These are phyloP conservation scores for Lycium barbarum DNA, from an alignment of 257 asterid genomes.

Conservation along the genomic window DNA sequence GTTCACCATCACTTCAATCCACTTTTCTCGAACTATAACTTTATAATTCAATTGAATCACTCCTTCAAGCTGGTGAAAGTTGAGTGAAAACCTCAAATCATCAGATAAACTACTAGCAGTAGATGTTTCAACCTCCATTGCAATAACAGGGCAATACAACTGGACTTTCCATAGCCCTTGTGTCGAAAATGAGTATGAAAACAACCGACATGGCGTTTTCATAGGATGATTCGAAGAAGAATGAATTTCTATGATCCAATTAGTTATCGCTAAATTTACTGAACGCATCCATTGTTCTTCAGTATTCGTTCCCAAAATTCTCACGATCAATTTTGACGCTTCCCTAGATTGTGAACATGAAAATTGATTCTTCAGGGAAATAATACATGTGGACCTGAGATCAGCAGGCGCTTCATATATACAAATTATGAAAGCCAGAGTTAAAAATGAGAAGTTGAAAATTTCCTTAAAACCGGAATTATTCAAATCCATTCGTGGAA, in stretches of 20 bases:
- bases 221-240: slow-evolving; percentile 29
- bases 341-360: slow-evolving; percentile 55
- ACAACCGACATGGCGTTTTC: slow-evolving; percentile 63
- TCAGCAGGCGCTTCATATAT: slow-evolving; percentile 79
- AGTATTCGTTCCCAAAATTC: slow-evolving; percentile 65
- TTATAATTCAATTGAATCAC: slow-evolving; percentile 75
- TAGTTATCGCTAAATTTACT: slow-evolving; percentile 76
- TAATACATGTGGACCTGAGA: slow-evolving; percentile 55
- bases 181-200: slow-evolving; percentile 59
- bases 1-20: slow-evolving; percentile 71
- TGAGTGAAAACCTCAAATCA: slow-evolving; percentile 72
- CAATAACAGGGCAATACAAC: slow-evolving; percentile 78
- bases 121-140: slow-evolving; percentile 62
- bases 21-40: slow-evolving; percentile 56
- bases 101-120: slow-evolving; percentile 47
- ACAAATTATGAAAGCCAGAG: slow-evolving; percentile 67
- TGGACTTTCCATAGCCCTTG: slow-evolving; percentile 87
- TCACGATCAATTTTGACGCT: slow-evolving; percentile 55
- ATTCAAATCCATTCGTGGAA: slow-evolving; percentile 38
- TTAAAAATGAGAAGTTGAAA: slow-evolving; percentile 68
- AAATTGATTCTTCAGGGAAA: slow-evolving; percentile 53
- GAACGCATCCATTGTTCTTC: slow-evolving; percentile 86
- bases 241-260: slow-evolving; percentile 63
- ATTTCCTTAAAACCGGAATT: slow-evolving; percentile 42
- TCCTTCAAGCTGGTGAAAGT: slow-evolving; percentile 79